Evolutionary conservation across 2,329 filamentous ascomycete species (phyloP), one percentile per base, ranked within the genome.

Genomic region (Magnaporthales sp.): DNA sequence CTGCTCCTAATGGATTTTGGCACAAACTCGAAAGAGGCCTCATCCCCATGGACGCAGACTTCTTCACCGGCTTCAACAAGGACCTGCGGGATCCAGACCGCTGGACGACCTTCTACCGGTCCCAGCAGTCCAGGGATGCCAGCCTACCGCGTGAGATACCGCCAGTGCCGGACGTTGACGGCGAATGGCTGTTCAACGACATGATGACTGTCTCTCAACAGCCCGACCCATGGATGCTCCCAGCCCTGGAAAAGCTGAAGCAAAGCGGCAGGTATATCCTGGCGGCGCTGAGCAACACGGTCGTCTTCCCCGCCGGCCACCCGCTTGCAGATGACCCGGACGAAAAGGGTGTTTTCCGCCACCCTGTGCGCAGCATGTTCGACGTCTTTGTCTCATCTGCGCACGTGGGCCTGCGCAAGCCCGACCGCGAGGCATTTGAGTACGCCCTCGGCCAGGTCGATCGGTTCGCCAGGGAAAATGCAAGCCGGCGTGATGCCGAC

Each of bases 331-430:
- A 86, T 69, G 31, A 30, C 29, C 46, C 63, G 19, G 46, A 65
- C 27, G 38, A 65, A 9, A 54, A 31, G 24, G 62, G 62, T 11
- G 80, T 78, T 68, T 73, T 80, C 46, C 75, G 78, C 3, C 82
- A 86, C 31, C 87, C 90, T 0, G 78, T 96, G 2, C 83, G 85
- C 66, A 78, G 79, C 0, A 74, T 89, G 5, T 98, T 99, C 73
- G 92, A 98, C 74, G 85, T 97, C 19, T 97, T 96, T 73, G 83
- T 99, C 10, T 91, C 89, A 0, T 93, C 89, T 1, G 93, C 93
- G 1, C 93, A 96, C 73, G 88, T 94, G 0, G 93, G 94, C 0
- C 81, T 97, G 70, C 82, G 95, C 66, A 99, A 98, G 73, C 95
- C 95, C 0, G 91, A 97, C 71, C 86, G 89, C 0, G 83, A 82